Evolutionary conservation across 345 rosid genomes (phyloP), one percentile per base, ranked within the genome.

Genomic region (Eucalyptus tenuipes): DNA sequence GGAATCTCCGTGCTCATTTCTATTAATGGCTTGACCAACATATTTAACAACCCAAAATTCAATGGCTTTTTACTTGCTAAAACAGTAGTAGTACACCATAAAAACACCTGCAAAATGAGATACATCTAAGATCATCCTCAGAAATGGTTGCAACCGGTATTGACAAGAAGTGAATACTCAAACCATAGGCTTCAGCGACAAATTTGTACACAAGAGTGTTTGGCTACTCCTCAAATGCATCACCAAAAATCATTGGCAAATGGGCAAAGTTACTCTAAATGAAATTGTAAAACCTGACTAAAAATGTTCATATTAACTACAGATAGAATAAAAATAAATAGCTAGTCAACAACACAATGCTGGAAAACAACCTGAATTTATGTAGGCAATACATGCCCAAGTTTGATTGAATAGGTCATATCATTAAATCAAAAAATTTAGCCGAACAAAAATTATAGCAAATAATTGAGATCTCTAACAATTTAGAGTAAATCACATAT

Each of bases 1-100:
- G 99, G 99, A 84, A 97, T 96, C 94, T 96, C 96, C 88, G 85
- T 87, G 90, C 99, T 96, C 93, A 97, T 94, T 90, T 97, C 99
- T 92, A 96, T 93, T 85, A 97, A 90, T 64, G 98, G 99, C 93
- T 95, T 94, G 90, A 95, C 97, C 88, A 97, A 93, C 94, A 94
- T 86, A 91, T 95, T 96, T 90, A 95, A 89, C 92, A 97, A 91
- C 93, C 96, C 96, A 89, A 94, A 92, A 91, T 96, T 95, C 90
- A 97, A 91, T 85, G 98, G 97, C 92, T 89, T 94, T 87, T 92
- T 94, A 92, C 89, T 95, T 86, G 98, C 94, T 90, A 93, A 91
- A 84, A 96, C 94, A 25, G 99, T 98, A 96, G 87, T 48, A 96
- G 92, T 29, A 96, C 87, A 87, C 99, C 99, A 92, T 94, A 52